phyloP scores from a whole-genome alignment of 2,329 filamentous ascomycete genomes.

The Pezicula radicicola region DNA sequence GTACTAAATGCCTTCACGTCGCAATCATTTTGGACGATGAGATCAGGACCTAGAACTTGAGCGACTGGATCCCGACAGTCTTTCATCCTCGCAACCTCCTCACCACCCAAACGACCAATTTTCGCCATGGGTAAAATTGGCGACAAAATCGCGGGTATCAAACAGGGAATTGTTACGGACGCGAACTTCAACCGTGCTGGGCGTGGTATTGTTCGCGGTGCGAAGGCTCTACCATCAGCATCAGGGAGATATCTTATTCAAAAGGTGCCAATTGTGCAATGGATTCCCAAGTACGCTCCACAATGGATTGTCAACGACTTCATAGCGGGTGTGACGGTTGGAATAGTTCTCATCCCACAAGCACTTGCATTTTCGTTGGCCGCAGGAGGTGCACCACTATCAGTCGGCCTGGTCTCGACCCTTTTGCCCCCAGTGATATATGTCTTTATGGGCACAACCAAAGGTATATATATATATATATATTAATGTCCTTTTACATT shows the following conservation, averaged over 20 bases:
- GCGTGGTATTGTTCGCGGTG: conserved; percentile 7
- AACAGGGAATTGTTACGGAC: conserved; percentile 3
- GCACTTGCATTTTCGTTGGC: conserved; percentile 58
- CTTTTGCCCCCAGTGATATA: conserved; percentile 57
- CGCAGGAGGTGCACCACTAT: conserved; percentile 56
- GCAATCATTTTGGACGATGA: no score
- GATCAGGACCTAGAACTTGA: no score
- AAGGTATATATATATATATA: conserved; percentile 36
- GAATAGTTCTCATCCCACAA: conserved; percentile 58
- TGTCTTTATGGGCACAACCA: conserved; percentile 59
- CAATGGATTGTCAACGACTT: conserved; percentile 60
- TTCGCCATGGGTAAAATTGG: not conserved
- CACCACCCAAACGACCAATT: not conserved
- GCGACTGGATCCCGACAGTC: not conserved
- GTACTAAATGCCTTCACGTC: no score
- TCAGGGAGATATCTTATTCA: conserved; percentile 54
- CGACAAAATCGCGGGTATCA: not conserved
- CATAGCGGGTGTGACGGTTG: conserved; percentile 58
- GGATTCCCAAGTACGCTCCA: conserved; percentile 59
- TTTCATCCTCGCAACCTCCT: not conserved
- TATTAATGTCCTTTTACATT: conserved; percentile 1
- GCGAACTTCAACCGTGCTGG: conserved; percentile 12
- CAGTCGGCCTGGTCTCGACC: conserved; percentile 56
- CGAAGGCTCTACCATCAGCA: conserved; percentile 29
- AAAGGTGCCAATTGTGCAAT: conserved; percentile 58